Conservation (phyloP, 768 basidiomycete genomes). For the Phlegmacium glaucopus region DNA sequence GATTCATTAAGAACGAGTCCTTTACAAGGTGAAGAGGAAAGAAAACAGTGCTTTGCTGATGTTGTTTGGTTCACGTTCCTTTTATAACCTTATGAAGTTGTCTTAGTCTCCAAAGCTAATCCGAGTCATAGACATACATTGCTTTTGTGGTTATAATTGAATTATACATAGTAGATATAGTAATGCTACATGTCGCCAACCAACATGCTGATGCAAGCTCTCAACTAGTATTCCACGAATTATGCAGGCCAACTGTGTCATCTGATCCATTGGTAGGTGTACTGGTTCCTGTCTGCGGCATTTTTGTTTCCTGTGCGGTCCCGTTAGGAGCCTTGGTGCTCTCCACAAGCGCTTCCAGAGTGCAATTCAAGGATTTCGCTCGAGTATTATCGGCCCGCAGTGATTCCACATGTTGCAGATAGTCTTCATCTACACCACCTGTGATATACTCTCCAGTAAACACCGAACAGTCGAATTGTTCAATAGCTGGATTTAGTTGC, state of each 20-base stretch:
- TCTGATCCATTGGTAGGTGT: conserved; percentile 60
- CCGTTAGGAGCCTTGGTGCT: conserved; percentile 21
- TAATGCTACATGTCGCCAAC: neutral
- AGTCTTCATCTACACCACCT: conserved; percentile 82
- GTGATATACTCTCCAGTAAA: conserved; percentile 98
- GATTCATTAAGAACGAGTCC: too few relatives aligned
- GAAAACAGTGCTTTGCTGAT: too few relatives aligned
- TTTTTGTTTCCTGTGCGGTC: conserved; percentile 11
- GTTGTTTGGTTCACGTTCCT: too few relatives aligned
- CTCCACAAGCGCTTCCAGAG: conserved; percentile 29
- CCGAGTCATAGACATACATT: neutral
- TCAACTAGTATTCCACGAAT: conserved; percentile 50
- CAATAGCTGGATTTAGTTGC: conserved; percentile 76
- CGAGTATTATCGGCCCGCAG: conserved; percentile 83
- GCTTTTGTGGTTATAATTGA: neutral
- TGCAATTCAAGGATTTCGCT: conserved; percentile 39
- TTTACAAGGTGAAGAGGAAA: too few relatives aligned
- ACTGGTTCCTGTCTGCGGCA: conserved; percentile 24
- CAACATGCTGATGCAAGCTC: neutral
- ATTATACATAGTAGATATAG: conserved; percentile 7
- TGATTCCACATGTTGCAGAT: conserved; percentile 71
- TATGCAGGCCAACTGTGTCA: conserved; percentile 78
- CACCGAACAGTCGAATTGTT: conserved; percentile 91
- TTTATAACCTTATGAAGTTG: too few relatives aligned
- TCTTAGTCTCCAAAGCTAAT: too few relatives aligned